Base-by-base conservation (phyloP, 108 stramenopile genomes). In the Discostella stelligeroides region DNA sequence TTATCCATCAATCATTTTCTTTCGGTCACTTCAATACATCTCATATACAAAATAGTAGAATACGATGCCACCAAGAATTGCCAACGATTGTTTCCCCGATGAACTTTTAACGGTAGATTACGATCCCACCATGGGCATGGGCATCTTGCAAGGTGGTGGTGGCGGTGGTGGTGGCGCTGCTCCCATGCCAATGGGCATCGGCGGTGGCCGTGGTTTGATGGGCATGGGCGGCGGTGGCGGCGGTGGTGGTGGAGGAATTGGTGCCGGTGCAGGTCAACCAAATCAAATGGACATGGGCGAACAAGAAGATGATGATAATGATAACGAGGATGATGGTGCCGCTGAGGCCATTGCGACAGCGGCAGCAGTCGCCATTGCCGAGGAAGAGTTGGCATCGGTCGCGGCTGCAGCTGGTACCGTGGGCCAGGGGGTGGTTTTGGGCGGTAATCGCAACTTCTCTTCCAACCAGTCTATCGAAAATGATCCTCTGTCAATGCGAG, bases 1-100 rank as follows among this genome's bases (percentile, higher is more conserved):
- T n/a, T n/a, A n/a, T n/a, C n/a, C n/a, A n/a, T n/a, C n/a, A n/a
- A n/a, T n/a, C n/a, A n/a, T n/a, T n/a, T n/a, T n/a, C n/a, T n/a
- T n/a, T n/a, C n/a, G n/a, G n/a, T n/a, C n/a, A n/a, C n/a, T n/a
- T n/a, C n/a, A n/a, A n/a, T n/a, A n/a, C n/a, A n/a, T n/a, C n/a
- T n/a, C n/a, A n/a, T n/a, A n/a, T n/a, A n/a, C n/a, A n/a, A n/a
- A n/a, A 34, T 34, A 55, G 20, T 55, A 20, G 60, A 45, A 65
- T 56, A 53, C 59, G 38, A 92, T 92, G 91, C 83, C 91, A 50
- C 91, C 91, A 34, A 69, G 91, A 58, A 88, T 89, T 78, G 87
- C 88, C 20, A 92, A 84, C 13, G 86, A 88, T 60, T 63, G 76
- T 12, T 92, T 88, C 63, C 87, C 86, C 7, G 91, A 92, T 72